A percentile compares a stretch with the other conserved stretches of the same genome.
Evolutionary conservation across 2,329 filamentous ascomycete species (phyloP).

Genomic region (Pseudophaeomoniella oleicola): DNA sequence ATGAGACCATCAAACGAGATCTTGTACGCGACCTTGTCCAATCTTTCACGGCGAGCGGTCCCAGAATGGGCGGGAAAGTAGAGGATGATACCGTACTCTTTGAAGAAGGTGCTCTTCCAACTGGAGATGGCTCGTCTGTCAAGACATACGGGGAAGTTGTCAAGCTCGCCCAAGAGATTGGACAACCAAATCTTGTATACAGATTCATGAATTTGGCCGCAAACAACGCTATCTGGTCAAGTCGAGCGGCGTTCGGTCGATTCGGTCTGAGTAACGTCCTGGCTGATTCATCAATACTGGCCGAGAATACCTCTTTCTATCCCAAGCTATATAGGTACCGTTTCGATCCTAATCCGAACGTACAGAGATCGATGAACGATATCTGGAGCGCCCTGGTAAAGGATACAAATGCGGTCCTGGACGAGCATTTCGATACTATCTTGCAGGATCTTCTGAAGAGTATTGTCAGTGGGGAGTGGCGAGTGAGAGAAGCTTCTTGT

Average conservation of each 20-base stretch:
- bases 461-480: slow-evolving; percentile 83
- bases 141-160: slow-evolving; percentile 98
- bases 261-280: slow-evolving; percentile 88
- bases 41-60: slow-evolving; percentile 67
- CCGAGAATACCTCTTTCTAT: slow-evolving; percentile 82
- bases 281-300: slow-evolving; percentile 63
- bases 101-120: slow-evolving; percentile 77
- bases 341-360: slow-evolving; percentile 88
- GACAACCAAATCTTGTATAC: slow-evolving; percentile 91
- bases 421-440: slow-evolving; percentile 74
- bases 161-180: slow-evolving; percentile 86
- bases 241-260: slow-evolving; percentile 85
- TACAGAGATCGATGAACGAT: slow-evolving; percentile 89
- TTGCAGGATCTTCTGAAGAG: slow-evolving; percentile 75
- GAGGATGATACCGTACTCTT: slow-evolving; percentile 86
- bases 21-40: slow-evolving; percentile 78
- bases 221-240: slow-evolving; percentile 93
- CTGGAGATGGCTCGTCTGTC: slow-evolving; percentile 74
- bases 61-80: slow-evolving; percentile 60
- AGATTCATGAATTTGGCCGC: slow-evolving; percentile 96
- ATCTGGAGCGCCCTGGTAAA: slow-evolving; percentile 97
- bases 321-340: slow-evolving; percentile 88
- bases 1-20: slow-evolving; percentile 62
- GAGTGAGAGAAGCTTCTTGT: slow-evolving; percentile 83
- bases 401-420: slow-evolving; percentile 61